Base-by-base conservation (phyloP, 768 basidiomycete species). In the Russula foetens region DNA sequence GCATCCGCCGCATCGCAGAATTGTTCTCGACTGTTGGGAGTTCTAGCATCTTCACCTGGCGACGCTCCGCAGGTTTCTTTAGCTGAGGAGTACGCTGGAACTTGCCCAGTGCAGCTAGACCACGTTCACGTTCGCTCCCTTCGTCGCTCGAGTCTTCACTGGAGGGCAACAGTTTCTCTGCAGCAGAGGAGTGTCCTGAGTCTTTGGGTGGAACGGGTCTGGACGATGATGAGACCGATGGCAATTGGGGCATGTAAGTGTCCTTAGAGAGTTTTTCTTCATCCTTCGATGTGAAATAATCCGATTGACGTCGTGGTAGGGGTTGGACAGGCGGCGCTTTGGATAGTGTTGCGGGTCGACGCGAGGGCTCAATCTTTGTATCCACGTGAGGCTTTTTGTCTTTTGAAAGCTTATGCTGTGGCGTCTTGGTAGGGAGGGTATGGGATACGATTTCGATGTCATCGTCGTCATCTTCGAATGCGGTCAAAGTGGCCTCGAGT, bases 31-130 rank as follows among this genome's bases (percentile, higher is more conserved):
- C 70, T 31, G 74, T 74, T 0, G 82, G 80, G 48, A 81, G 72
- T 50, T 87, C 84, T 52, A 90, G 65, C 50, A 81, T 74, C 71
- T 83, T 85, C 64, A 88, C 76, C 68, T 84, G 81, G 41, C 88
- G 78, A 26, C 84, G 81, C 70, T 84, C 80, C 31, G 71, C 69
- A 7, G 75, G 77, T 67, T 83, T 86, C 69, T 76, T 80, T 58
- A 83, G 75, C 67, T 78, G 78, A 9, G 85, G 56, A 17, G 54
- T 46, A 35, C 59, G 63, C 48, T 66, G 63, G 29, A 55, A 53
- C 39, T 66, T 64, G 11, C 52, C 62, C 19, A 66, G 53, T n/a
- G 48, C 38, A n/a, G 65, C 58, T 11, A 66, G 51, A 24, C 65
- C 65, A 44, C 74, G 74, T 47, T 71, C 72, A 7, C 75, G 71